phyloP scores from a whole-genome alignment of 1,284 basidiomycete genomes.

The Trametes versicolor region DNA sequence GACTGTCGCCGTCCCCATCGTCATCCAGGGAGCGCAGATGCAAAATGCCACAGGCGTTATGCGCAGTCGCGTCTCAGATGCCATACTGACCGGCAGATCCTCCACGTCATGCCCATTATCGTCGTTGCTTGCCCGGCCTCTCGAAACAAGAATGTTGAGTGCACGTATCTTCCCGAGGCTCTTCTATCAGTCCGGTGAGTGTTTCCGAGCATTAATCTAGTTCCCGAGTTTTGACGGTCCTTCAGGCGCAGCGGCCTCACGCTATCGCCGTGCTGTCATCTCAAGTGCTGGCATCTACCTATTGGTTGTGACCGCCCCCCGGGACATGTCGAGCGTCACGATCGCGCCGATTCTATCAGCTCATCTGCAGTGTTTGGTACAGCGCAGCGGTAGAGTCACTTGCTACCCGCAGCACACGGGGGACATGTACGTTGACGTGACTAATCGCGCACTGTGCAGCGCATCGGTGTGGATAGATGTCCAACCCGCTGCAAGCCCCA shows the following conservation, averaged over 20 bases:
- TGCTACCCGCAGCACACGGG: neutral
- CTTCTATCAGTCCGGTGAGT: too few relatives aligned
- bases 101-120: neutral
- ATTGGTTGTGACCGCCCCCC: too few relatives aligned
- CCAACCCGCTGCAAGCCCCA: neutral
- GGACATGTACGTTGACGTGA: too few relatives aligned
- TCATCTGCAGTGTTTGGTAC: too few relatives aligned
- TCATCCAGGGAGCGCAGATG: neutral
- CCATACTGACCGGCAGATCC: neutral
- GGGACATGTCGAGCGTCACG: too few relatives aligned
- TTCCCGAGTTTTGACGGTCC: too few relatives aligned
- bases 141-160: neutral
- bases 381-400: neutral
- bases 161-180: too few relatives aligned
- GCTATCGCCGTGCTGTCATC: too few relatives aligned
- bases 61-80: neutral
- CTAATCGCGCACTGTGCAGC: neutral
- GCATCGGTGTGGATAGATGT: constrained; percentile 1
- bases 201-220: too few relatives aligned
- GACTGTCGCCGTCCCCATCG: neutral
- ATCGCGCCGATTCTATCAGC: too few relatives aligned
- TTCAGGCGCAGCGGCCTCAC: too few relatives aligned
- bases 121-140: neutral
- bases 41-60: neutral
- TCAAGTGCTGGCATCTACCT: too few relatives aligned